Evolutionary conservation across 805 yeast species (phyloP), one percentile per base, ranked within the genome.

Genomic region (Barnettozyma pratensis): DNA sequence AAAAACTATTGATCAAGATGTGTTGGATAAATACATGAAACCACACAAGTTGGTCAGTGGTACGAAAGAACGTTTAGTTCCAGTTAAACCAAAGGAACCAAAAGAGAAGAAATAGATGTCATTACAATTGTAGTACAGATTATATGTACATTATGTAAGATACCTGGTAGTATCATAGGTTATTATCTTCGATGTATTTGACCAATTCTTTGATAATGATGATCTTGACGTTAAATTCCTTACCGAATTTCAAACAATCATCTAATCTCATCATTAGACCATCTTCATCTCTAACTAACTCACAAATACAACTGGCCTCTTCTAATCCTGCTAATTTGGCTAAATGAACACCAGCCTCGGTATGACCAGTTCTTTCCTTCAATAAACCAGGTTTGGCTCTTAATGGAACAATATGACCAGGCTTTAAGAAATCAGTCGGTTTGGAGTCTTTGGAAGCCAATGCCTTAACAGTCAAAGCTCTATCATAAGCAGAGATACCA

Each of bases 301-400:
- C 99, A 67, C 98, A 87, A 58, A 94, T 92, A 36, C 86, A 94
- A 12, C 87, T 96, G 2, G 89, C 99, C 2, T 94, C 96, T 54
- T 79, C 79, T 57, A 87, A 73, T 0, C 89, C 90, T 6, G 92
- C 76, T 60, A 91, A 73, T 60, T 72, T 70, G 63, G 96, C 83
- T 54, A 94, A 74, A 63, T 92, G 96, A 7, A 94, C 96, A 29
- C 89, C 90, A 14, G 99, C 98, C 70, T 94, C 99, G 9, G 99
- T 94, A 65, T 94, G 99, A 12, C 99, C 99, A 49, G 87, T 74
- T 73, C 99, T 85, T 44, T 72, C 70, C 48, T 81, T 72, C 49
- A 94, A 80, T 45, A 96, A 83, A 1, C 96, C 96, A 27, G 86
- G 86, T 25, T 76, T 86, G 3, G 98, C 98, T 58, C 98, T 77